A percentile compares a stretch with the other conserved stretches of the same genome.
These are phyloP conservation scores for Verticillium nonalfalfae DNA, from an alignment of 2,329 filamentous ascomycete species.

Conservation along the genomic window DNA sequence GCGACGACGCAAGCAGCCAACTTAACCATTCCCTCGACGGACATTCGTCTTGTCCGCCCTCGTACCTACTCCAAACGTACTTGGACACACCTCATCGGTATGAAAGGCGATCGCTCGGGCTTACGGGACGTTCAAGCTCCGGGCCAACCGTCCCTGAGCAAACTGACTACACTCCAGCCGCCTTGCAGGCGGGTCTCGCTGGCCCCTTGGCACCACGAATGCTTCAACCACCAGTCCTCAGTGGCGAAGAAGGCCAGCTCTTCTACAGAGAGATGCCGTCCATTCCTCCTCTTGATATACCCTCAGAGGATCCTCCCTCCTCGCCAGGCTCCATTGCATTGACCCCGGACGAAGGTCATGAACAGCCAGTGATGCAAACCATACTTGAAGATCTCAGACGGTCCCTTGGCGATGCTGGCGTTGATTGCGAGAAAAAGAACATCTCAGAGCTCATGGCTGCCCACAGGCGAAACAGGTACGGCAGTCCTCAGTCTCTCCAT, in stretches of 20 bases:
- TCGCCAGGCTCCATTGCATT: not conserved
- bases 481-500: not conserved
- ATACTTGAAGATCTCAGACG: not conserved
- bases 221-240: not conserved
- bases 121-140: not conserved
- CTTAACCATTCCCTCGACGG: not conserved
- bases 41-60: not conserved
- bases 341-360: not conserved
- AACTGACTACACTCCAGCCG: not conserved
- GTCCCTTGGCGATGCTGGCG: not conserved
- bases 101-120: not conserved
- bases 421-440: not conserved
- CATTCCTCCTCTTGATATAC: not conserved
- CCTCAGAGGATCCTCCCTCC: not conserved
- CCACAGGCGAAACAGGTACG: not conserved
- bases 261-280: not conserved
- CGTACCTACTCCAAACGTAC: not conserved
- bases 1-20: not conserved
- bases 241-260: not conserved
- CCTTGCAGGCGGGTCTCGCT: not conserved
- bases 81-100: not conserved
- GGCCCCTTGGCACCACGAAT: not conserved
- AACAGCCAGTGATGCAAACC: not conserved
- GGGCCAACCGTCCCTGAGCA: not conserved
- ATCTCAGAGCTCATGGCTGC: not conserved